phyloP scores from a whole-genome alignment of 1,284 basidiomycete genomes.

The Athelia sp. region DNA sequence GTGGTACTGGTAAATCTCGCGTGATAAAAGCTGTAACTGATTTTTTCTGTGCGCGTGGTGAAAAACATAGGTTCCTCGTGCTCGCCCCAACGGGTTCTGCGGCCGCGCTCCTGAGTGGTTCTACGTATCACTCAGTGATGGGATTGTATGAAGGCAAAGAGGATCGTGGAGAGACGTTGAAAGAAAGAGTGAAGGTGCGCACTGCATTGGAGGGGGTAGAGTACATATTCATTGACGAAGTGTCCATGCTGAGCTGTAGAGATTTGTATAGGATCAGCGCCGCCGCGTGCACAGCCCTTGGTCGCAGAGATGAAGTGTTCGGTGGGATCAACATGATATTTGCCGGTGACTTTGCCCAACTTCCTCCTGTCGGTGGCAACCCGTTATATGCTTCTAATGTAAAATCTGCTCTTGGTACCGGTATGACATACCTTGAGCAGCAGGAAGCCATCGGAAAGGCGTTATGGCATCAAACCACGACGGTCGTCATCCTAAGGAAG shows the following conservation, averaged over 20 bases:
- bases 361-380: conserved; percentile 8
- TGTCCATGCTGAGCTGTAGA: conserved; percentile 28
- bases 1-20: conserved; percentile 32
- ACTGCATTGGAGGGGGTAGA: conserved; percentile 19
- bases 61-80: conserved; percentile 20
- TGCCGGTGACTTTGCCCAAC: conserved; percentile 17
- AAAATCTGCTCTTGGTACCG: conserved; percentile 7
- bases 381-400: conserved; percentile 17
- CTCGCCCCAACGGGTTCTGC: conserved; percentile 33
- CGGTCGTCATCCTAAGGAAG: conserved; percentile 25
- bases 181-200: conserved; percentile 6
- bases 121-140: conserved; percentile 32
- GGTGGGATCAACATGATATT: conserved; percentile 14
- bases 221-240: conserved; percentile 32
- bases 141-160: conserved; percentile 13
- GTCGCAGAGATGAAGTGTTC: background rate
- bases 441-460: conserved; percentile 21
- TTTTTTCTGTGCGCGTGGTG: conserved; percentile 22
- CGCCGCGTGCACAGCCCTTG: background rate
- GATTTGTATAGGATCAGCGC: conserved; percentile 20
- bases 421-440: conserved; percentile 9
- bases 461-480: conserved; percentile 27
- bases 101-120: conserved; percentile 28
- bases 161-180: background rate
- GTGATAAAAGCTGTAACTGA: conserved; percentile 21